Conservation (phyloP, 257 asterid species). For the Solanum peruvianum region DNA sequence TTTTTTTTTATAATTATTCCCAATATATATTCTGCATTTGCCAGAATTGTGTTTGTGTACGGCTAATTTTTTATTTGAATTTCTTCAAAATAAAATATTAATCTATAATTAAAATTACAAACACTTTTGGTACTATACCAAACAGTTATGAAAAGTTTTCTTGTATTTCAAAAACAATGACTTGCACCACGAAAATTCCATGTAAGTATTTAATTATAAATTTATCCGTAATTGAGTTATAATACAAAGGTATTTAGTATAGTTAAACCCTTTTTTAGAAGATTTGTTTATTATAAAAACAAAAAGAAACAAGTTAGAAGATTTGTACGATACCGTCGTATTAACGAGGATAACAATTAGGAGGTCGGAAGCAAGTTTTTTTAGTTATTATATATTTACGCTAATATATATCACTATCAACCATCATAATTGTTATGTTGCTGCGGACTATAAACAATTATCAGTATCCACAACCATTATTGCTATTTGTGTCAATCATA, state of each 20-base stretch:
- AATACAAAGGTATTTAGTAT: not conserved
- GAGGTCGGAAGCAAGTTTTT: not conserved
- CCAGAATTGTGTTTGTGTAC: not conserved
- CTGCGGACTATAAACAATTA: too few relatives aligned
- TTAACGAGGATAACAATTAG: not conserved
- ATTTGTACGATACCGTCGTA: not conserved
- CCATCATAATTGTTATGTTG: too few relatives aligned
- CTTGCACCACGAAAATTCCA: not conserved
- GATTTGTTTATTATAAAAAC: too few relatives aligned
- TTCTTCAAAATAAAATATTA: not conserved
- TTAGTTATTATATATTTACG: too few relatives aligned
- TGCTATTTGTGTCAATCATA: not conserved
- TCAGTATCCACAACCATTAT: too few relatives aligned
- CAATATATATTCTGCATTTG: not conserved
- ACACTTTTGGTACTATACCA: not conserved
- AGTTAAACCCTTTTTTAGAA: not conserved
- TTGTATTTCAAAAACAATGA: not conserved
- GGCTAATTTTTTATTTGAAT: not conserved
- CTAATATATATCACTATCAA: too few relatives aligned
- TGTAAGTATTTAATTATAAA: not conserved
- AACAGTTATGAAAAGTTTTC: not conserved
- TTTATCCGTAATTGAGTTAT: not conserved
- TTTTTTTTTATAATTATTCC: not conserved
- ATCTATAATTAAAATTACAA: not conserved
- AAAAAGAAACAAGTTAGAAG: not conserved